Base-by-base conservation (phyloP, 768 basidiomycete species). In the Rossbeevera mucosa region DNA sequence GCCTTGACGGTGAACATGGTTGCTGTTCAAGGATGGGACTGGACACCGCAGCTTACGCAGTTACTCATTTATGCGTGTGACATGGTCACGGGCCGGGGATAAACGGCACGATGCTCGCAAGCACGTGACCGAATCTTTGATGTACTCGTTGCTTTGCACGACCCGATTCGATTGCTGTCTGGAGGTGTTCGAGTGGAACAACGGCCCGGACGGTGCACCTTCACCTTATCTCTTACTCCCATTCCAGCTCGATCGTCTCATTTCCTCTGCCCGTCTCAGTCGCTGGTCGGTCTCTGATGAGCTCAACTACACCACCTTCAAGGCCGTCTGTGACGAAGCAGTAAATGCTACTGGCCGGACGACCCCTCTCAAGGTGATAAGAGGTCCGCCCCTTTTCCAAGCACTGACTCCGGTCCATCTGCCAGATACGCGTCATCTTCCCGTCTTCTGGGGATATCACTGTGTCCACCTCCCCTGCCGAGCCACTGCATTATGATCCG, bases 1-100 rank as follows among this genome's bases (percentile, higher is more conserved):
- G 82, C 86, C 70, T 91, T 91, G 64, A 90, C 79, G 51, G 81
- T 80, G 74, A 89, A 88, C 80, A 85, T 83, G 71, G 74, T 68
- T 59, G 58, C 43, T 50, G 66, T 25, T 22, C 56, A 54, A 65
- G 63, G 26, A 28, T 40, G 55, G 48, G 43, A 33, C 24, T 60
- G 51, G 51, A 46, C 3, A 31, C 53, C 59, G 59, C 64, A 58
- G 62, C 61, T 48, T 47, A 54, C 47, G 18, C 50, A 50, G 48
- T 44, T 33, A 50, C 42, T 42, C 42, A 56, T 63, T 59, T 59
- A 61, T 52, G 33, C 33, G 41, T 16, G 65, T 69, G 62, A 67
- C 64, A 33, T 0, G 29, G 53, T 20, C 59, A 47, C 40, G 46
- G 18, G 52, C 33, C 18, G 33, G 21, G 40, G 6, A 42, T n/a